Conservation (phyloP, 2,329 filamentous ascomycete species). For the Claviceps sorghi region DNA sequence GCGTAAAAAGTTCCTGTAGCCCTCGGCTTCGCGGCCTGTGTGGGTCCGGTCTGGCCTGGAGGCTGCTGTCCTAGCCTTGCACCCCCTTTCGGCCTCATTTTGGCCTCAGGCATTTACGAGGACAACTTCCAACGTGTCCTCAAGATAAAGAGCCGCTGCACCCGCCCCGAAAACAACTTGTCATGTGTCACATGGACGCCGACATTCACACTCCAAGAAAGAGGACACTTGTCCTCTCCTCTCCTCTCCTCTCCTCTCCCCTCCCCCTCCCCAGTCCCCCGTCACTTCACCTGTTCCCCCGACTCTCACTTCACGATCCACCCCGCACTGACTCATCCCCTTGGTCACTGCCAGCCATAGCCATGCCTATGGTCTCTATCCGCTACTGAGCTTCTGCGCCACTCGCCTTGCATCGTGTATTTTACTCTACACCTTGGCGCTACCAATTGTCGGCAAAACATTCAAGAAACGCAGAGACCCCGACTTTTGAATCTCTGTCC, state of each 20-base stretch:
- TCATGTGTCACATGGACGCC: neutral
- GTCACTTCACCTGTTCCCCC: slow-evolving; percentile 5
- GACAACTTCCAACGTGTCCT: slow-evolving; percentile 18
- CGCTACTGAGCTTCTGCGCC: slow-evolving; percentile 8
- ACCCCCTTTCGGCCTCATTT: slow-evolving; percentile 16
- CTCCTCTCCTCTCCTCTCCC: slow-evolving; percentile 4
- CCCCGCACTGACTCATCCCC: slow-evolving; percentile 10
- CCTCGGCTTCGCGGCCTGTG: neutral
- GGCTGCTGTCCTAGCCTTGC: neutral
- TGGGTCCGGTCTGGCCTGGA: neutral
- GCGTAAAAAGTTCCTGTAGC: too few species aligned
- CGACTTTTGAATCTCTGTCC: neutral
- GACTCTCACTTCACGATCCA: slow-evolving; percentile 11
- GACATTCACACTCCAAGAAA: neutral
- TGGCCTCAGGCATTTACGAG: slow-evolving; percentile 17
- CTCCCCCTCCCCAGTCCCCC: neutral
- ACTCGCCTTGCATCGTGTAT: slow-evolving; percentile 1
- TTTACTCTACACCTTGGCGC: neutral
- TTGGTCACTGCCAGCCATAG: slow-evolving; percentile 11
- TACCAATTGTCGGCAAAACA: slow-evolving; percentile 3
- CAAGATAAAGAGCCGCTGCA: slow-evolving; percentile 8
- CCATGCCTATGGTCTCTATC: slow-evolving; percentile 10
- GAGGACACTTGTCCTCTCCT: slow-evolving; percentile 6
- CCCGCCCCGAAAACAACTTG: neutral
- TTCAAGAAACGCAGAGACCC: neutral